Conservation (phyloP, 75 land plant species). For the Cupressus sempervirens region DNA sequence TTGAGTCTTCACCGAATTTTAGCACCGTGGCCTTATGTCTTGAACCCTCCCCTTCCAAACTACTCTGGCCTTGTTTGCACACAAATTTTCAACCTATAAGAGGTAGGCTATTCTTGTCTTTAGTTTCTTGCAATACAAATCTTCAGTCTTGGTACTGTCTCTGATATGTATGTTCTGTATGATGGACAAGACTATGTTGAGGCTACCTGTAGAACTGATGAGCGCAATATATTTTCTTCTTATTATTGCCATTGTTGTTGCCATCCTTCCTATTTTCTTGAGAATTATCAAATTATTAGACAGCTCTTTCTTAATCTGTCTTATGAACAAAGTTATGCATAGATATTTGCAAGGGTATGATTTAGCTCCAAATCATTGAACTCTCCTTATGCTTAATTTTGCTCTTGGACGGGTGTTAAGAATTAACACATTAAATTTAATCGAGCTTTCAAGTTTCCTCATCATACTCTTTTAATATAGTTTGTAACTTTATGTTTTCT, state of each 20-base stretch:
- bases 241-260: neutral
- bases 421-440: neutral
- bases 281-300: neutral
- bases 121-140: neutral
- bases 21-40: neutral
- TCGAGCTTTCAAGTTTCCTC: neutral
- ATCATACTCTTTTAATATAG: neutral
- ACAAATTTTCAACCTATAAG: neutral
- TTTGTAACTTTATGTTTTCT: neutral
- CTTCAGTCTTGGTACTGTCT: neutral
- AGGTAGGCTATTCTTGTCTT: neutral
- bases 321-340: neutral
- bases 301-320: neutral
- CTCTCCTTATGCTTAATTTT: neutral
- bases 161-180: neutral
- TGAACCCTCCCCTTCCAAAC: neutral
- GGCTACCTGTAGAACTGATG: neutral
- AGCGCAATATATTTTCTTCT: neutral
- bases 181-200: neutral
- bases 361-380: neutral
- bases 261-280: neutral
- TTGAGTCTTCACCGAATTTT: neutral
- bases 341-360: neutral
- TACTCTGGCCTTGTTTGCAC: neutral
- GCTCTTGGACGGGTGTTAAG: neutral